Conservation (phyloP, 2,329 filamentous ascomycete species). For the Mollisiaceae sp. region DNA sequence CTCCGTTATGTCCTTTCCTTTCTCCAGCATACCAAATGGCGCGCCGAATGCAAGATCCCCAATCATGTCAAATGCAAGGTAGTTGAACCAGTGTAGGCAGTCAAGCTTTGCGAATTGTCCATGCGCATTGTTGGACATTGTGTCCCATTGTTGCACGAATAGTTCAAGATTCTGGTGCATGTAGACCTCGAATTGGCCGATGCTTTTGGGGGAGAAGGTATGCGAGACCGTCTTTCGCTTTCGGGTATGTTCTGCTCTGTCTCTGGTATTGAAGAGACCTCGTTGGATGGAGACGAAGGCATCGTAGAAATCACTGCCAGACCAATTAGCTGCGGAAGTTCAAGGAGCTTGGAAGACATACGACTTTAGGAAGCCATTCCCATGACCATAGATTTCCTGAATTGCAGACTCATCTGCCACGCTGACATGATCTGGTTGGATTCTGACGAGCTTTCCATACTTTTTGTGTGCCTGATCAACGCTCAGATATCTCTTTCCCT, state of each 20-base stretch:
- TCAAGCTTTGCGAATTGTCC: slow-evolving; percentile 67
- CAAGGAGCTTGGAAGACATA: slow-evolving; percentile 50
- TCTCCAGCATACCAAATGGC: slow-evolving; percentile 82
- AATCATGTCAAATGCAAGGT: slow-evolving; percentile 60
- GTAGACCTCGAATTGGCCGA: slow-evolving; percentile 87
- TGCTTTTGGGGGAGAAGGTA: slow-evolving; percentile 82
- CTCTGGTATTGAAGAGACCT: slow-evolving; percentile 88
- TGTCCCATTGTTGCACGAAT: slow-evolving; percentile 76
- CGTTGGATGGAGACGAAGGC: slow-evolving; percentile 87
- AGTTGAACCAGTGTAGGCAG: slow-evolving; percentile 81
- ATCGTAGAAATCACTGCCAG: slow-evolving; percentile 71
- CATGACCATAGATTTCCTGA: slow-evolving; percentile 76
- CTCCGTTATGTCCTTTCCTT: slow-evolving; percentile 78
- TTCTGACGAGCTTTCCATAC: slow-evolving; percentile 75
- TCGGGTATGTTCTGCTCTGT: slow-evolving; percentile 80
- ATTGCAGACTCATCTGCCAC: slow-evolving; percentile 83
- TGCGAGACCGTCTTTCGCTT: slow-evolving; percentile 90
- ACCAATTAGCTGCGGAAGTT: slow-evolving; percentile 4
- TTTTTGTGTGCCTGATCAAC: slow-evolving; percentile 79
- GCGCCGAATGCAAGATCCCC: slow-evolving; percentile 71
- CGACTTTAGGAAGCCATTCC: slow-evolving; percentile 76
- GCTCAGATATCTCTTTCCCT: slow-evolving; percentile 65
- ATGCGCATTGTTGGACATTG: slow-evolving; percentile 52
- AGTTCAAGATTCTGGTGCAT: slow-evolving; percentile 79
- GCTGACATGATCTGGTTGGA: slow-evolving; percentile 84